Evolutionary conservation across 768 basidiomycete genomes (phyloP).

Genomic region (Lactifluus rugatus): DNA sequence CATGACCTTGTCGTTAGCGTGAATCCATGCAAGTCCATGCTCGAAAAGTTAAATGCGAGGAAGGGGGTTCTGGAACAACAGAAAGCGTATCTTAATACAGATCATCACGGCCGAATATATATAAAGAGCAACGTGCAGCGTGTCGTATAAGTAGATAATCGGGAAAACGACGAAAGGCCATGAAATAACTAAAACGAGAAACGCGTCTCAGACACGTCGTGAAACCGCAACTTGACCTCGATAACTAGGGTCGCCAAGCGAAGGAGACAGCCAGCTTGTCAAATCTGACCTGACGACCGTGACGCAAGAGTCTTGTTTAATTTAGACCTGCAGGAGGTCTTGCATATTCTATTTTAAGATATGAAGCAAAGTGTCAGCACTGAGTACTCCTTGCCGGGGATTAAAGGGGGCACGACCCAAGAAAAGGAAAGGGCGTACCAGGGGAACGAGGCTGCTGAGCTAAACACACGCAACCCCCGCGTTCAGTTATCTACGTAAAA

Average conservation of each 20-base stretch:
- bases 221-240: background rate
- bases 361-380: background rate
- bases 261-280: background rate
- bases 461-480: background rate
- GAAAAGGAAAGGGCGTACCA: constrained; percentile 6
- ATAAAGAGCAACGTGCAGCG: background rate
- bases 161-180: background rate
- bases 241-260: background rate
- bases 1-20: background rate
- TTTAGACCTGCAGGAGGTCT: constrained; percentile 3
- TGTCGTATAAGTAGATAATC: background rate
- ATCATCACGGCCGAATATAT: background rate
- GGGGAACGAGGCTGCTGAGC: constrained; percentile 17
- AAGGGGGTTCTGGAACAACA: background rate
- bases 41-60: background rate
- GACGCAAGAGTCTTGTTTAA: background rate
- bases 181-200: background rate
- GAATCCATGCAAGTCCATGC: background rate
- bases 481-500: background rate
- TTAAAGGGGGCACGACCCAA: background rate
- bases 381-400: background rate
- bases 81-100: too few species aligned
- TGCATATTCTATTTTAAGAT: constrained; percentile 6
- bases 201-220: background rate
- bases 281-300: background rate